Percentiles rank a stretch among this genome's conserved stretches.
These are phyloP conservation scores for Calvatia gigantea DNA, from an alignment of 768 basidiomycete species.

Conservation along the genomic window DNA sequence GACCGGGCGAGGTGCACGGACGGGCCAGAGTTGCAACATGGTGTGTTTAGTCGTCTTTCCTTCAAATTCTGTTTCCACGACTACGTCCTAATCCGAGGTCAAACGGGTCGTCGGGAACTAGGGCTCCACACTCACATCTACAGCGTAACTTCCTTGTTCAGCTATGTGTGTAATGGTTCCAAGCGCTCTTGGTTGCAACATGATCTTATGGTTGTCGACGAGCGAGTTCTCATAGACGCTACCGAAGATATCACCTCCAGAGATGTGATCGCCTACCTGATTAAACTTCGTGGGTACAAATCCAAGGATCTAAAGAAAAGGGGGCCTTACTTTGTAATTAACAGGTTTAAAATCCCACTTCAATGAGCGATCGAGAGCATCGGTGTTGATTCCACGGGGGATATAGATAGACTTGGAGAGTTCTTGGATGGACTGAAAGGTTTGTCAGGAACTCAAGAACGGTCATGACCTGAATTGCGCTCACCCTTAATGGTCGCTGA, in stretches of 20 bases:
- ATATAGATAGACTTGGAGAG: slow-evolving; percentile 99
- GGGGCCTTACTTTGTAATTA: slow-evolving; percentile 59
- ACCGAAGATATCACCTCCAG: slow-evolving; percentile 96
- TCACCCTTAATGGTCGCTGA: slow-evolving; percentile 84
- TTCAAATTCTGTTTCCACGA: slow-evolving; percentile 96
- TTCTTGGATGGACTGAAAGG: slow-evolving; percentile 82
- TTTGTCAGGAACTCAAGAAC: slow-evolving; percentile 11
- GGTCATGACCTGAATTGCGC: slow-evolving; percentile 22
- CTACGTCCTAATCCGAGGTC: slow-evolving; percentile 63
- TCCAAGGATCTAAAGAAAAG: not conserved
- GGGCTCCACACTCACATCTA: slow-evolving; percentile 58
- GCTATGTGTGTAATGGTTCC: slow-evolving; percentile 94
- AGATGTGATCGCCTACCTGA: slow-evolving; percentile 93
- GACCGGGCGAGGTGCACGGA: slow-evolving; percentile 94
- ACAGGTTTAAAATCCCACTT: slow-evolving; percentile 95
- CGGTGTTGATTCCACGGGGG: slow-evolving; percentile 97
- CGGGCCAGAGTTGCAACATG: slow-evolving; percentile 99
- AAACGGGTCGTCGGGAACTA: not conserved
- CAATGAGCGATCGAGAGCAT: slow-evolving; percentile 82
- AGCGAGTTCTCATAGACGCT: slow-evolving; percentile 96
- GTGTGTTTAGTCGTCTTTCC: slow-evolving; percentile 91
- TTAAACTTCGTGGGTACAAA: slow-evolving; percentile 6
- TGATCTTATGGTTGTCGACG: slow-evolving; percentile 95
- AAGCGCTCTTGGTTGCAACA: slow-evolving; percentile 90
- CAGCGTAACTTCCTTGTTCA: slow-evolving; percentile 90